Evolutionary conservation across 2,329 filamentous ascomycete genomes (phyloP), one percentile per base, ranked within the genome.

Genomic region (Blumeriella jaapii): DNA sequence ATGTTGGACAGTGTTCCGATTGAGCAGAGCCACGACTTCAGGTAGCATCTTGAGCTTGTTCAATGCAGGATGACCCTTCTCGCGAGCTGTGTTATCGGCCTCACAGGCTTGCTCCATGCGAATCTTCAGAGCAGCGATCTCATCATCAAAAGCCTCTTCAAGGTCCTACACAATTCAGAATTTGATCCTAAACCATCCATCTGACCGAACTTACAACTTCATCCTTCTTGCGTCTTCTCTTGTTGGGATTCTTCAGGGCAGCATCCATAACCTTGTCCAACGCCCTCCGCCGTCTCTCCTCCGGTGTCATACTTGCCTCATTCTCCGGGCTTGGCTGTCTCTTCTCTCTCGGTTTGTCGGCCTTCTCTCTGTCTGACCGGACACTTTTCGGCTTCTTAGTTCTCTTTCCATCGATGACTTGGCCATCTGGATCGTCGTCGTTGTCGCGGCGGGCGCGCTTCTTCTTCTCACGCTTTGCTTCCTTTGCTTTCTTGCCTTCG

Each of bases 21-120:
- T 95, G 41, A 98, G 71, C 13, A 96, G 69, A 27, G 78, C 76
- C 29, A 87, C 78, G 10, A 98, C 91, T 56, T 94, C 81, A 1
- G 89, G 87, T 11, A 98, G 74, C 48, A 98, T 79, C 62, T 87
- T 86, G 29, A 98, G 73, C 64, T 98, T 98, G 63, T 93, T 80
- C 40, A 86, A 74, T 18, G 91, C 91, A 1, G 89, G 85, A 53
- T 84, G 69, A 46, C 81, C 78, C 32, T 77, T 69, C 46, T 81
- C 72, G 49, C 91, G 86, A 24, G 84, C 85, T 36, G 77, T 65
- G 50, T 89, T 87, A 59, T 98, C 91, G 23, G 77, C 74, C 58
- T 87, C 74, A 41, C 89, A 94, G 11, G 91, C 91, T 47, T 77
- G 71, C 48, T 91, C 86, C 87, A 98, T 98, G 38, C 78, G 76